These are phyloP conservation scores for Tolypocladium capitatum DNA, from an alignment of 2,329 filamentous ascomycete genomes.

Conservation along the genomic window DNA sequence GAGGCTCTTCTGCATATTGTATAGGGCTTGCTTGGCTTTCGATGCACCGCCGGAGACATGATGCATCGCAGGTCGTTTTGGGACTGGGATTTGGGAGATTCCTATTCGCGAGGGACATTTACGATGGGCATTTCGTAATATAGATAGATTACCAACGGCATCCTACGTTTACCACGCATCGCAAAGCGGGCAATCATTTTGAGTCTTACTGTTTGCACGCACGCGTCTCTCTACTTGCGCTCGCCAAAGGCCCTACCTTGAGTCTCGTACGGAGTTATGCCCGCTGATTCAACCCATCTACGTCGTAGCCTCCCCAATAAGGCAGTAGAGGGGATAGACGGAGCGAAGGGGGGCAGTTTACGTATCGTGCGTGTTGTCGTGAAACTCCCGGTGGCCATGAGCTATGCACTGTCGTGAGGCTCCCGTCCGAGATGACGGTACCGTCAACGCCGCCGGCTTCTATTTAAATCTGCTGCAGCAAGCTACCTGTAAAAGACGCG, in stretches of 20 bases:
- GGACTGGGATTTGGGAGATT: neutral
- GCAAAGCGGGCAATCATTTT: too few relatives aligned
- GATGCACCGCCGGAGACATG: neutral
- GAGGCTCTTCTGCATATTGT: neutral
- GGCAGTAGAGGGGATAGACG: too few relatives aligned
- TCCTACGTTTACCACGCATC: neutral
- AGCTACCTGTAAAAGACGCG: conserved; percentile 7
- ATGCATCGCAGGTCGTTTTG: neutral
- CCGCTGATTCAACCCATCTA: too few relatives aligned
- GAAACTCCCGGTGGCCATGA: too few relatives aligned
- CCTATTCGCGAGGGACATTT: neutral
- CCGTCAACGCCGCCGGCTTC: conserved; percentile 5
- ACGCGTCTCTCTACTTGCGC: too few relatives aligned
- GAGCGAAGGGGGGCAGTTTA: too few relatives aligned
- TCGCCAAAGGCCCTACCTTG: too few relatives aligned
- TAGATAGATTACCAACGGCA: neutral
- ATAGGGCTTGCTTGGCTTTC: neutral
- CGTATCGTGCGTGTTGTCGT: too few relatives aligned
- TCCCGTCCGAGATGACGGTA: neutral
- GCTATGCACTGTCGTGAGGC: neutral
- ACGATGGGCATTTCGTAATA: neutral
- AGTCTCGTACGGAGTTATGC: too few relatives aligned
- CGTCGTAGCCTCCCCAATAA: too few relatives aligned
- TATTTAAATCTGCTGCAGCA: conserved; percentile 4
- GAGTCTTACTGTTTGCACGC: too few relatives aligned